Conservation (phyloP, 306 rosid species). For the Castanea crenata region DNA sequence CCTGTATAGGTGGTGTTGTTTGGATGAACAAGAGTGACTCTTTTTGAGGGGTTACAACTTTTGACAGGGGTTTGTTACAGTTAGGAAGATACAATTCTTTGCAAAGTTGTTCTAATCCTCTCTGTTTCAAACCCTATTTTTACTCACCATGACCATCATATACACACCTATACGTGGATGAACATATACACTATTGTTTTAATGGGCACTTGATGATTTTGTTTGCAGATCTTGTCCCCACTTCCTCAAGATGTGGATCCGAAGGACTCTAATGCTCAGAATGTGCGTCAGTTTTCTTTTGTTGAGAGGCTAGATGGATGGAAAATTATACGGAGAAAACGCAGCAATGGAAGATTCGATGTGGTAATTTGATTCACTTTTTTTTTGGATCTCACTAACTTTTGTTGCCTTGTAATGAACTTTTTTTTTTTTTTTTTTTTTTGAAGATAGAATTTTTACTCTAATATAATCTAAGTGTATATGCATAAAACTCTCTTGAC, state of each 20-base stretch:
- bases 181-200: background rate
- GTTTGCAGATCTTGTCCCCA: background rate
- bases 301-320: conserved; percentile 9
- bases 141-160: too few relatives aligned
- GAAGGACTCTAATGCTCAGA: background rate
- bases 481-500: too few relatives aligned
- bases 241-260: background rate
- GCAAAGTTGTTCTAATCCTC: too few relatives aligned
- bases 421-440: too few relatives aligned
- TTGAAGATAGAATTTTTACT: too few relatives aligned
- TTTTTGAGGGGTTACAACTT: too few relatives aligned
- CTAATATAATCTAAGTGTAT: too few relatives aligned
- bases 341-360: conserved; percentile 1
- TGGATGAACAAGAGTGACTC: too few relatives aligned
- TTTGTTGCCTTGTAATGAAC: background rate
- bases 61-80: too few relatives aligned
- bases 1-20: too few relatives aligned
- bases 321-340: background rate
- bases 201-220: background rate
- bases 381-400: background rate
- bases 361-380: background rate
- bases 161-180: background rate
- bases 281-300: background rate
- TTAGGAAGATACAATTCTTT: too few relatives aligned
- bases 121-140: too few relatives aligned